Evolutionary conservation across 139 green algal genomes (phyloP).

Genomic region (Choricystis sp.): DNA sequence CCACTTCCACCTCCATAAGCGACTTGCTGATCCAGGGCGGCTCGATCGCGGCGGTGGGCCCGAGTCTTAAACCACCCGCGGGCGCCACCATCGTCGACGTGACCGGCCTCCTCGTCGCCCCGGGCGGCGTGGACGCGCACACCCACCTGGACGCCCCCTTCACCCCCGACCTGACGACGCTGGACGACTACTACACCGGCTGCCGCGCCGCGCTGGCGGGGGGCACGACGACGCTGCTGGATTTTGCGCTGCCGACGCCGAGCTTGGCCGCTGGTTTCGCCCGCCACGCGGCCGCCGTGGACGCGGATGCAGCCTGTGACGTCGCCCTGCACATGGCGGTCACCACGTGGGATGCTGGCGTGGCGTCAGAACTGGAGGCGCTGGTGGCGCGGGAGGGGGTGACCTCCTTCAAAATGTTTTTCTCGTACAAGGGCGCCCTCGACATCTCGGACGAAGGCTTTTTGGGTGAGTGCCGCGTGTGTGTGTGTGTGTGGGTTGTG

Average conservation of each 20-base stretch:
- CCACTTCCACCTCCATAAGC: conserved; percentile 22
- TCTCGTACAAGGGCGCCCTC: conserved; percentile 83
- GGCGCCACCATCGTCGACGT: conserved; percentile 47
- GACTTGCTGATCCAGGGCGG: conserved; percentile 73
- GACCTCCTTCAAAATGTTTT: conserved; percentile 97
- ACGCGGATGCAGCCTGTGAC: conserved; percentile 24
- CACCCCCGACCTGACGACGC: conserved; percentile 73
- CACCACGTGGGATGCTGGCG: conserved; percentile 50
- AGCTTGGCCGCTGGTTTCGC: too few relatives aligned
- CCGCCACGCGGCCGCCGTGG: too few relatives aligned
- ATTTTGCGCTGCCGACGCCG: conserved; percentile 73
- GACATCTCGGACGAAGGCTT: conserved; percentile 41
- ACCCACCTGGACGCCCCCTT: conserved; percentile 94
- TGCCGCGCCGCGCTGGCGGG: conserved; percentile 73
- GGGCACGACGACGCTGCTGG: conserved; percentile 92
- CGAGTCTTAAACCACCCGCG: conserved; percentile 1
- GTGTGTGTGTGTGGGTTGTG: too few relatives aligned
- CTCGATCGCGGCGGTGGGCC: conserved; percentile 41
- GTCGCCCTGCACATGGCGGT: conserved; percentile 94
- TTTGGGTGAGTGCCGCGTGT: too few relatives aligned
- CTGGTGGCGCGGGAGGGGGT: conserved; percentile 50
- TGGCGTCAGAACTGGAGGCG: conserved; percentile 55
- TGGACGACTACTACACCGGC: conserved; percentile 68
- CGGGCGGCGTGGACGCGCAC: conserved; percentile 92
- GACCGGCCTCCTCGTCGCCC: conserved; percentile 66